A percentile compares a stretch with the other conserved stretches of the same genome.
Evolutionary conservation across 331 rosid species (phyloP).

Genomic region (Malus hybrid): DNA sequence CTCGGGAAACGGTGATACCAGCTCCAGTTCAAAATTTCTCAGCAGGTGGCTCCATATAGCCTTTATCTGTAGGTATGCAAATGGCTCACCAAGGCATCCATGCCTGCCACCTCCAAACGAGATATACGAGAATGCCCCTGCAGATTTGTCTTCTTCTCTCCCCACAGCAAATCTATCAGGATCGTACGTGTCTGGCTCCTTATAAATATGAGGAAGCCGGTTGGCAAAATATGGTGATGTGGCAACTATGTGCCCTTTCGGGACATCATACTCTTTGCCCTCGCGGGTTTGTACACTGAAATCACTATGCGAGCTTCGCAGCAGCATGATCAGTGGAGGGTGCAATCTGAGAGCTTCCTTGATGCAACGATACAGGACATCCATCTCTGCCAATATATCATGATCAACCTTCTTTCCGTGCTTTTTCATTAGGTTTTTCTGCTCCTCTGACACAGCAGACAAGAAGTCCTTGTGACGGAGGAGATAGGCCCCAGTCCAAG

Average conservation of each 20-base stretch:
- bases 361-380: conserved; percentile 60
- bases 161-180: conserved; percentile 64
- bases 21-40: conserved; percentile 82
- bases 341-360: conserved; percentile 86
- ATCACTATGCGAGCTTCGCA: conserved; percentile 71
- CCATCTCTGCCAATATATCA: conserved; percentile 89
- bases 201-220: conserved; percentile 61
- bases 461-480: conserved; percentile 56
- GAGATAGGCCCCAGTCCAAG: conserved; percentile 91
- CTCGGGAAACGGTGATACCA: conserved; percentile 67
- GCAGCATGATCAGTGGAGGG: conserved; percentile 71
- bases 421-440: conserved; percentile 48
- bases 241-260: conserved; percentile 87
- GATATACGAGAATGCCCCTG: conserved; percentile 78
- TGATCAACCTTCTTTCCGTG: conserved; percentile 75
- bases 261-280: conserved; percentile 75
- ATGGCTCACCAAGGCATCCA: conserved; percentile 95
- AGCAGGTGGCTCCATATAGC: conserved; percentile 88
- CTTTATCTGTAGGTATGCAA: conserved; percentile 86
- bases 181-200: conserved; percentile 66
- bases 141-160: conserved; percentile 82
- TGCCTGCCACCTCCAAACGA: conserved; percentile 95
- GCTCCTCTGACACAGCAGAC: conserved; percentile 65
- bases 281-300: conserved; percentile 61
- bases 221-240: conserved; percentile 88